A percentile compares a stretch with the other conserved stretches of the same genome.
These are phyloP conservation scores for Fraxinus velutina DNA, from an alignment of 305 asterid genomes.

Conservation along the genomic window DNA sequence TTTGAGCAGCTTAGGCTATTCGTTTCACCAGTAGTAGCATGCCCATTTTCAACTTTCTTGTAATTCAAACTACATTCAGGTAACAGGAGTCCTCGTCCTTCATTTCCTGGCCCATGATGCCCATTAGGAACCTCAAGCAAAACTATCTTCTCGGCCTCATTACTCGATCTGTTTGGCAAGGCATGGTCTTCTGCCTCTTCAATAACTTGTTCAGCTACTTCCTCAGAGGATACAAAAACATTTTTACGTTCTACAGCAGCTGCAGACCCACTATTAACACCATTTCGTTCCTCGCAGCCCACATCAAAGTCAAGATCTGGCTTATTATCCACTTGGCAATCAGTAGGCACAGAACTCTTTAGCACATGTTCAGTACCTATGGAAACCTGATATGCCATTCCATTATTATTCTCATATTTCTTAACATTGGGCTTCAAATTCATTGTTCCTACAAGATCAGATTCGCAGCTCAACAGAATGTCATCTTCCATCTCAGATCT, in stretches of 20 bases:
- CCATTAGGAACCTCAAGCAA: slow-evolving; percentile 31
- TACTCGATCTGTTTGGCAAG: slow-evolving; percentile 23
- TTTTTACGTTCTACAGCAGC: slow-evolving; percentile 26
- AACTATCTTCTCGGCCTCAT: slow-evolving; percentile 29
- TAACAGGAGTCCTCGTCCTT: slow-evolving; percentile 15
- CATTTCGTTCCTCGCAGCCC: slow-evolving; percentile 26
- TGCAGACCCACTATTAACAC: slow-evolving; percentile 28
- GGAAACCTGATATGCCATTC: slow-evolving; percentile 33
- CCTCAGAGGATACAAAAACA: slow-evolving; percentile 28
- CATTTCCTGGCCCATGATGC: slow-evolving; percentile 35
- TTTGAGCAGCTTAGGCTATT: slow-evolving; percentile 25
- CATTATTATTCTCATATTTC: slow-evolving; percentile 31
- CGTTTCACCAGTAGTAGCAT: slow-evolving; percentile 29
- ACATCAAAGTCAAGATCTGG: slow-evolving; percentile 36
- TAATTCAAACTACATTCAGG: slow-evolving; percentile 13
- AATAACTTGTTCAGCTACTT: slow-evolving; percentile 30
- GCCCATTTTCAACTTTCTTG: slow-evolving; percentile 30
- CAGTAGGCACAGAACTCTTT: slow-evolving; percentile 30
- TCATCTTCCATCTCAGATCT: slow-evolving; percentile 44
- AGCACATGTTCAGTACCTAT: slow-evolving; percentile 31
- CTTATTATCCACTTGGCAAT: slow-evolving; percentile 32
- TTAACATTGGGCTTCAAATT: slow-evolving; percentile 41
- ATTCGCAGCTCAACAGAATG: slow-evolving; percentile 30
- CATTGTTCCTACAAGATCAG: slow-evolving; percentile 32
- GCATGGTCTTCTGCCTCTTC: slow-evolving; percentile 28